phyloP scores from a whole-genome alignment of 108 stramenopile genomes.

The Mediolabrus comicus region DNA sequence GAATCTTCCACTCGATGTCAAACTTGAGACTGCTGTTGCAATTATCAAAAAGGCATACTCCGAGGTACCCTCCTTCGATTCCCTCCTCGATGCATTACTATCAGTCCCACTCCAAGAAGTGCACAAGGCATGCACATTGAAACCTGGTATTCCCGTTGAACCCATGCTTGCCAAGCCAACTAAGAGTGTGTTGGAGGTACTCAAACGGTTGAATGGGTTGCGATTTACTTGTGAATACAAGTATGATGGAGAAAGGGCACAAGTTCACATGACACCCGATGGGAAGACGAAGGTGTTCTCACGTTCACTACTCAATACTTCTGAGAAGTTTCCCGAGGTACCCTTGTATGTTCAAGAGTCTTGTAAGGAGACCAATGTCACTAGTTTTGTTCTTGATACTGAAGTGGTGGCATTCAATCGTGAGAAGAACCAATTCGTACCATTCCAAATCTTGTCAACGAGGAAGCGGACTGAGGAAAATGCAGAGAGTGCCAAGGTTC shows the following conservation, averaged over 20 bases:
- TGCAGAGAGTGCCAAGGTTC: conserved; percentile 89
- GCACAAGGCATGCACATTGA: conserved; percentile 77
- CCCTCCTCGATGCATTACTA: conserved; percentile 84
- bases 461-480: conserved; percentile 58
- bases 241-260: conserved; percentile 99
- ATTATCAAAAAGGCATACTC: conserved; percentile 96
- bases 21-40: conserved; percentile 82
- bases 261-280: conserved; percentile 90
- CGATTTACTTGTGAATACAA: conserved; percentile 99
- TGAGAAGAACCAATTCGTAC: conserved; percentile 78
- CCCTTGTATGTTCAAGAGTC: conserved; percentile 87
- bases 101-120: conserved; percentile 70
- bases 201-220: conserved; percentile 88
- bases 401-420: conserved; percentile 97
- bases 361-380: conserved; percentile 38
- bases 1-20: conserved; percentile 55
- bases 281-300: conserved; percentile 92
- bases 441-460: conserved; percentile 85
- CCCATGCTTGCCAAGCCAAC: conserved; percentile 99
- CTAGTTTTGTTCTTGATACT: conserved; percentile 94
- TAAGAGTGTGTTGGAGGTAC: conserved; percentile 91
- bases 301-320: conserved; percentile 91
- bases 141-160: conserved; percentile 94
- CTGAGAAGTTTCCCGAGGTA: conserved; percentile 97
- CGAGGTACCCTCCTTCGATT: conserved; percentile 92